Evolutionary conservation across 2,329 filamentous ascomycete genomes (phyloP).

Genomic region (Pestalotiopsis sp.): DNA sequence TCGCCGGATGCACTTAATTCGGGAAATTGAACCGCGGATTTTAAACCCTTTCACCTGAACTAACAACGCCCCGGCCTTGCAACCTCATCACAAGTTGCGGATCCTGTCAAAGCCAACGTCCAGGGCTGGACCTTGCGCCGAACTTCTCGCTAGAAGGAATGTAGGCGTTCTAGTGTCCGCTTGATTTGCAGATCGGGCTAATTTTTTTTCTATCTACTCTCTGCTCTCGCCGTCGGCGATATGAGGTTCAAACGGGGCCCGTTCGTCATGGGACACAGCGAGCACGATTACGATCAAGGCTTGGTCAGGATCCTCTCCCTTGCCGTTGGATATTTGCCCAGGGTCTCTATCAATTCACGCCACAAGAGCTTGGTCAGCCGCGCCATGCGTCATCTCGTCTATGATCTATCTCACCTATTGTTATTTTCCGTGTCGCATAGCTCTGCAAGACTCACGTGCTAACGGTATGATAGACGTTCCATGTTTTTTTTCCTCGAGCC

Average conservation of each 20-base stretch:
- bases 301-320: background rate
- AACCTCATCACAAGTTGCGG: conserved; percentile 8
- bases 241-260: background rate
- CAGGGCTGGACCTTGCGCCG: conserved; percentile 5
- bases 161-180: conserved; percentile 6
- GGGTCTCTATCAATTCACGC: background rate
- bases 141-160: conserved; percentile 3
- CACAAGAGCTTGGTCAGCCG: background rate
- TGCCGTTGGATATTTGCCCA: background rate
- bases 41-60: conserved; percentile 4
- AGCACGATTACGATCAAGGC: background rate
- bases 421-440: background rate
- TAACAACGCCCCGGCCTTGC: background rate
- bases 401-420: background rate
- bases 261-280: background rate
- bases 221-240: background rate
- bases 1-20: background rate
- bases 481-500: too few species aligned
- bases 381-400: background rate
- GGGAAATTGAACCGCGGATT: conserved; percentile 6
- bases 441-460: too few species aligned
- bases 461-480: too few species aligned
- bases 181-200: conserved; percentile 1
- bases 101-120: conserved; percentile 8
- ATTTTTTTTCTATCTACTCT: background rate